phyloP scores from a whole-genome alignment of 1,139 yeast genomes.

The Yamadazyma pseudoaaseri region DNA sequence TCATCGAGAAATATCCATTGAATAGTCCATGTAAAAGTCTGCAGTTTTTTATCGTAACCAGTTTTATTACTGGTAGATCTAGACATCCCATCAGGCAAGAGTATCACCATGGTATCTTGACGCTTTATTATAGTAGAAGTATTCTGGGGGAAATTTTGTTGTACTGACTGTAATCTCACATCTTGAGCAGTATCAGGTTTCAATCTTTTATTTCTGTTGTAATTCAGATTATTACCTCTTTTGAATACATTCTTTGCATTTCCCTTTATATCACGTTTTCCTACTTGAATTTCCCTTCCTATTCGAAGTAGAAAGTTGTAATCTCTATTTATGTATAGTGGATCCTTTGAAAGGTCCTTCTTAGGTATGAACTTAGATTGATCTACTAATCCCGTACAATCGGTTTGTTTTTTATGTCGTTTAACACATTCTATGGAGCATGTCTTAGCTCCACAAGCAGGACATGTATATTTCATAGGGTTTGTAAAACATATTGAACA shows the following conservation, averaged over 20 bases:
- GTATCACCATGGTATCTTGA: conserved; percentile 38
- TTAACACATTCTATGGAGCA: conserved; percentile 75
- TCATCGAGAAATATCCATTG: conserved; percentile 60
- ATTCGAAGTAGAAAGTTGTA: conserved; percentile 70
- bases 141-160: conserved; percentile 21
- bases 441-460: conserved; percentile 66
- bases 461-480: conserved; percentile 72
- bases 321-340: conserved; percentile 67
- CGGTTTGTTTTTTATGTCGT: conserved; percentile 59
- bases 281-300: conserved; percentile 54
- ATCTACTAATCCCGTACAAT: conserved; percentile 70
- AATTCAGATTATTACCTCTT: conserved; percentile 19
- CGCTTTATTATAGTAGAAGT: conserved; percentile 30
- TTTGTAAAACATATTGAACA: conserved; percentile 54
- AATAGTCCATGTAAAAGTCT: conserved; percentile 72
- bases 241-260: conserved; percentile 39
- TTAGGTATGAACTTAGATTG: conserved; percentile 56
- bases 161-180: conserved; percentile 23
- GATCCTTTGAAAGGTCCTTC: conserved; percentile 32
- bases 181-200: conserved; percentile 21
- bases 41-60: conserved; percentile 66
- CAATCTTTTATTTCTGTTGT: conserved; percentile 25
- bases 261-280: conserved; percentile 47
- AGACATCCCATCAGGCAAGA: conserved; percentile 75
- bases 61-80: conserved; percentile 66